Conservation (phyloP, 306 rosid species). For the Acacia melanoxylon region DNA sequence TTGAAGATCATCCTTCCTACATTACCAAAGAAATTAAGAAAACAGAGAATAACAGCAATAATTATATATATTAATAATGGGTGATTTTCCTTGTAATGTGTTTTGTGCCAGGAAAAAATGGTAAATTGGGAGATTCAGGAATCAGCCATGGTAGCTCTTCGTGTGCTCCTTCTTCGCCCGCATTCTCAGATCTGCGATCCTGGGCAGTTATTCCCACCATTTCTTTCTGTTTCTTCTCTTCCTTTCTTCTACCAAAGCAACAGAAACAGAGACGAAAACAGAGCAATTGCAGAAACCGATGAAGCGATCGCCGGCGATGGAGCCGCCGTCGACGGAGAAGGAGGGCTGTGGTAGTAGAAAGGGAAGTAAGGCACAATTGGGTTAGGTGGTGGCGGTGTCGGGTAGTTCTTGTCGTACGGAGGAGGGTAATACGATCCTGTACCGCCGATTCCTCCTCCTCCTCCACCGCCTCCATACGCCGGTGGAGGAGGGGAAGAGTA, state of each 20-base stretch:
- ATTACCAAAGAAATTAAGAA: background rate
- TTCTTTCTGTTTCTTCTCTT: background rate
- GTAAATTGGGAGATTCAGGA: conserved; percentile 29
- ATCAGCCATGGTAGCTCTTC: background rate
- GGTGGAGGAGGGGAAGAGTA: conserved; percentile 76
- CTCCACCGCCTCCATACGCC: conserved; percentile 43
- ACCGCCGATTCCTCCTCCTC: conserved; percentile 36
- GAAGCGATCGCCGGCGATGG: conserved; percentile 8
- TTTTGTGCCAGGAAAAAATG: background rate
- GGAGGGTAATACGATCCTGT: conserved; percentile 62
- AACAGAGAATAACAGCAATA: background rate
- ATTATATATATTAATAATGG: background rate
- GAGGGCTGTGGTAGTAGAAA: conserved; percentile 73
- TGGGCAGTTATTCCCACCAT: conserved; percentile 44
- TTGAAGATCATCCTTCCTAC: background rate
- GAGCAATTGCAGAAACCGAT: conserved; percentile 11
- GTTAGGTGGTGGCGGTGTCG: conserved; percentile 91
- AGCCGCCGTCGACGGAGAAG: conserved; percentile 51
- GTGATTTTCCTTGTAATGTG: background rate
- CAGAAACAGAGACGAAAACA: conserved; percentile 31
- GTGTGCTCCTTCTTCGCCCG: background rate
- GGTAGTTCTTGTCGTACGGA: conserved; percentile 53
- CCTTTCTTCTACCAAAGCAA: conserved; percentile 41
- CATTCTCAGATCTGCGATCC: conserved; percentile 63
- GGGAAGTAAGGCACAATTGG: conserved; percentile 96